phyloP scores from a whole-genome alignment of 208 protist genomes.

The Trichomonas vaginalis region DNA sequence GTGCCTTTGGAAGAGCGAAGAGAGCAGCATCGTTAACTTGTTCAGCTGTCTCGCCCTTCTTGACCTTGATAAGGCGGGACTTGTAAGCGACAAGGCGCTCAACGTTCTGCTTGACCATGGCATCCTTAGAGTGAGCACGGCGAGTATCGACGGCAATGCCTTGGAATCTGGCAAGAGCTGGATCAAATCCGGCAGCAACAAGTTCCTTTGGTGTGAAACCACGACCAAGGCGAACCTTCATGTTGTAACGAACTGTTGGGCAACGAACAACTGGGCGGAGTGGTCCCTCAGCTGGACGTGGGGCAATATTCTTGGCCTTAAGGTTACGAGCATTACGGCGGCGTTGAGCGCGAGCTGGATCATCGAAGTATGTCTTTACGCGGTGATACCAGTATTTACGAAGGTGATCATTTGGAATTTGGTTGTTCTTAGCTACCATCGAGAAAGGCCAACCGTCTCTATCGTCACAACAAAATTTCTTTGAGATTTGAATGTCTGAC shows the following conservation, averaged over 20 bases:
- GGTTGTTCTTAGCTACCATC: constrained; percentile 45
- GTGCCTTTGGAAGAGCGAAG: not conserved
- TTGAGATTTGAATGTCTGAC: too few species aligned
- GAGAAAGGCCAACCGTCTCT: not conserved
- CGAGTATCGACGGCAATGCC: not conserved
- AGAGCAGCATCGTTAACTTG: not conserved
- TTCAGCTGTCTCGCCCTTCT: not conserved
- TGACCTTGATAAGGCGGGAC: not conserved
- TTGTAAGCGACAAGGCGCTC: not conserved
- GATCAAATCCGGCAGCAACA: constrained; percentile 24
- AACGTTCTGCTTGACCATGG: not conserved
- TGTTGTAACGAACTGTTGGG: constrained; percentile 47
- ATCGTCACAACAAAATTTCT: too few species aligned
- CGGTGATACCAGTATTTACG: constrained; percentile 43
- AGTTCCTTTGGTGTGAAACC: constrained; percentile 52
- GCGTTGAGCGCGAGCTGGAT: constrained; percentile 39
- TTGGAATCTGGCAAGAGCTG: not conserved
- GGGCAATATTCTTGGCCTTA: constrained; percentile 39
- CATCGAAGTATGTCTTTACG: constrained; percentile 49
- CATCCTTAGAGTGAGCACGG: not conserved
- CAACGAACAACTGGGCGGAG: constrained; percentile 49
- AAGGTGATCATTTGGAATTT: constrained; percentile 46
- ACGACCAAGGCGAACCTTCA: constrained; percentile 40
- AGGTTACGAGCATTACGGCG: constrained; percentile 14
- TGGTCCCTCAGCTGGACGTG: constrained; percentile 42